A percentile compares a stretch with the other conserved stretches of the same genome.
phyloP scores from a whole-genome alignment of 2,329 filamentous ascomycete species.

The Colletotrichum viniferum region DNA sequence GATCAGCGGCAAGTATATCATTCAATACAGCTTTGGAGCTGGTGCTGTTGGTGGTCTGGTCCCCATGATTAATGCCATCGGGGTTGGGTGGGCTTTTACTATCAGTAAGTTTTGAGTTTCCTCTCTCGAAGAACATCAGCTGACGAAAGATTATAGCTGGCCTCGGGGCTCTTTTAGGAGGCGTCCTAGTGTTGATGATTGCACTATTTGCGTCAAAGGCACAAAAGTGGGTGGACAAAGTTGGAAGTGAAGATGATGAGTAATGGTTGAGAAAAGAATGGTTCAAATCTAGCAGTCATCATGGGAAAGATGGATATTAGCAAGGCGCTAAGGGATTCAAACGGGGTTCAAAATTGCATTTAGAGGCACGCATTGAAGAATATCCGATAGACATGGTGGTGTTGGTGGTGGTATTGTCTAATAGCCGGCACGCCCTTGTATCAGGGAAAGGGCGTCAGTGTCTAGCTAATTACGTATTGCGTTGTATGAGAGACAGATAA shows the following conservation, averaged over 20 bases:
- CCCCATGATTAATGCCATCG: slow-evolving; percentile 55
- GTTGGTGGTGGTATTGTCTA: background rate
- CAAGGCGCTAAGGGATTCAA: background rate
- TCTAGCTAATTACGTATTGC: background rate
- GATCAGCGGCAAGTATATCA: slow-evolving; percentile 23
- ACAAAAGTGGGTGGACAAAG: slow-evolving; percentile 7
- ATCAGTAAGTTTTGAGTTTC: slow-evolving; percentile 32
- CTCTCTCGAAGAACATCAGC: no score
- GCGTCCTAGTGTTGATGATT: slow-evolving; percentile 5
- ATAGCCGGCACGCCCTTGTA: background rate
- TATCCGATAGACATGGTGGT: background rate
- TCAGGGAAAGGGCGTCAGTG: background rate
- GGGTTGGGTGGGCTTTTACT: slow-evolving; percentile 56
- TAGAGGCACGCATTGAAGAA: background rate
- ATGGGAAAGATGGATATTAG: background rate
- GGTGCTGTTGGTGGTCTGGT: slow-evolving; percentile 54
- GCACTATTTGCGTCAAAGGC: slow-evolving; percentile 11
- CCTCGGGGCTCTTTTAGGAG: background rate
- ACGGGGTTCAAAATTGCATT: background rate
- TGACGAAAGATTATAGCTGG: no score
- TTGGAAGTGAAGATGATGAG: slow-evolving; percentile 1
- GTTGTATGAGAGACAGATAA: fast-evolving
- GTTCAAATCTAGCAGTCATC: background rate
- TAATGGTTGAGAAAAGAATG: background rate
- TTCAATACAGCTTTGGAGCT: slow-evolving; percentile 30